Evolutionary conservation across 164 flowering plant species (phyloP).

Genomic region (Macadamia tetraphylla): DNA sequence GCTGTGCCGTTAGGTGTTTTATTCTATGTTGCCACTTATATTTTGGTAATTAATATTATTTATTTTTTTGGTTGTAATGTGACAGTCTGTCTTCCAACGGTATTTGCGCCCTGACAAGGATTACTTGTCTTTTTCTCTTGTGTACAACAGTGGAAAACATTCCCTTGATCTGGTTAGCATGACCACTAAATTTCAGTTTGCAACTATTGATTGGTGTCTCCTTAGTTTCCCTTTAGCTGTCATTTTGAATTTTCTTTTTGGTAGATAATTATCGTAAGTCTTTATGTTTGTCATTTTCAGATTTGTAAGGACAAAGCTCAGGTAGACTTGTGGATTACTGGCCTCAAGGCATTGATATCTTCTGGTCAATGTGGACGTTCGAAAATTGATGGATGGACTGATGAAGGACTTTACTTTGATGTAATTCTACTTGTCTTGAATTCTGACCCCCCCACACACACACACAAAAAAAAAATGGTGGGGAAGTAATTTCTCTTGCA

Average conservation of each 20-base stretch:
- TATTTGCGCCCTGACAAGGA: conserved; percentile 90
- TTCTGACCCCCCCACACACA: no score
- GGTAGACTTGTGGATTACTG: conserved; percentile 94
- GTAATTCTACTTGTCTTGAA: conserved; percentile 30
- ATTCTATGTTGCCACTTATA: neutral
- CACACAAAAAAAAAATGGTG: no score
- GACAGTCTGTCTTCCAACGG: conserved; percentile 82
- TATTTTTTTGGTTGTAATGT: conserved; percentile 1
- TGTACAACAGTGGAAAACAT: conserved; percentile 79
- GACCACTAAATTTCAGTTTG: neutral
- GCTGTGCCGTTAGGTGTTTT: neutral
- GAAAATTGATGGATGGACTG: conserved; percentile 94
- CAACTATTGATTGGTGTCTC: conserved; percentile 6
- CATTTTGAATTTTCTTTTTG: neutral
- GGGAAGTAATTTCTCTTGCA: no score
- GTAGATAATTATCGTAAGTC: neutral
- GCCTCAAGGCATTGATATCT: conserved; percentile 71
- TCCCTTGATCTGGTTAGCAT: conserved; percentile 89
- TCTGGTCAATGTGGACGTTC: conserved; percentile 85
- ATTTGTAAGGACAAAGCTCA: conserved; percentile 98
- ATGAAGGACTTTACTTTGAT: conserved; percentile 72
- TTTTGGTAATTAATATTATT: neutral
- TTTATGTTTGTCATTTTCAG: conserved; percentile 26
- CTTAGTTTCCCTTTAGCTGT: neutral
- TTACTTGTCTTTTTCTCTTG: conserved; percentile 88